Evolutionary conservation across 2,329 filamentous ascomycete species (phyloP), one percentile per base, ranked within the genome.

Genomic region (Atkinsonella texensis): DNA sequence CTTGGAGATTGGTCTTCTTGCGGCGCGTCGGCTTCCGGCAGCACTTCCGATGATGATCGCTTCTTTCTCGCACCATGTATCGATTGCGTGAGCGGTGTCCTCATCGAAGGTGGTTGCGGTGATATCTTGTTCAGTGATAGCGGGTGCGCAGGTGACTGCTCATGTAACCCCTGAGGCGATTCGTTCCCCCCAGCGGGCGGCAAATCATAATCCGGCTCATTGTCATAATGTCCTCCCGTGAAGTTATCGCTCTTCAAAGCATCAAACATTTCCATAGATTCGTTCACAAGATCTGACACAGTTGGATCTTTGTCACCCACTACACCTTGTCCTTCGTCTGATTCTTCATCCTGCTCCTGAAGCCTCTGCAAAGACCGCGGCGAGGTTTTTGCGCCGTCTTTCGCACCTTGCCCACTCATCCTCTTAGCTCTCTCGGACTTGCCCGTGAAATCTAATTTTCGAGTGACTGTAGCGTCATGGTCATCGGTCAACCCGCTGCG

Each of bases 401-500:
- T 58, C 43, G 62, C 48, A 2, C 31, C 40, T 43, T 53, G 58
- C 12, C 50, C 49, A 11, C 49, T 38, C 46, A 46, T 11, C 28
- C 49, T 15, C 46, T 10, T 15, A 48, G 54, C 44, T 45, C 40
- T 56, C 17, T 41, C 52, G 35, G 58, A 48, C 33, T 57, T 59
- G 46, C 58, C 56, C 32, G 63, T 61, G 53, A 82, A 83, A 59
- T 83, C 71, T 9, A 85, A 67, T 41, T 69, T 71, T 50, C 80
- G 73, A 52, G 73, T 78, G 13, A 81, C 74, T 4, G 71, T 68
- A 23, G 62, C 62, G 12, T 65, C 62, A 23, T 64, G 64, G 13
- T 64, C 63, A 42, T 64, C 66, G 52, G 55, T 55, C 35, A 55
- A 58, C 1, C 68, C 65, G n/a, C 67, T 71, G 20, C 70, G 70